phyloP scores from a whole-genome alignment of 805 yeast species.

The Starmerella ratchasimensis region DNA sequence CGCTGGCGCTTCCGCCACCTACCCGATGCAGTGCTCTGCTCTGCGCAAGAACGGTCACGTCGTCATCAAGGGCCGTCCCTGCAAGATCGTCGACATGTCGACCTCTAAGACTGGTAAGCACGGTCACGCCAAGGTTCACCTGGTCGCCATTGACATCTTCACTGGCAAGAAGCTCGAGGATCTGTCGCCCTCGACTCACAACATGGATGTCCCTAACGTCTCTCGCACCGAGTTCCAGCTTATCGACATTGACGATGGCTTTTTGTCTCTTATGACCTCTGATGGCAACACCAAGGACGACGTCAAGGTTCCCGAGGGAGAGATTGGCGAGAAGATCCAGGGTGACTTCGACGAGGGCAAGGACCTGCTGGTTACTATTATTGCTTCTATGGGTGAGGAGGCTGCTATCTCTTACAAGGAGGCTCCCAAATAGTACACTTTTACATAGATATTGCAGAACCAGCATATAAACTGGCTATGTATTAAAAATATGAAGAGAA shows the following conservation, averaged over 20 bases:
- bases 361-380: constrained; percentile 92
- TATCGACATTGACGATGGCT: constrained; percentile 96
- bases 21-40: constrained; percentile 99
- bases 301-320: constrained; percentile 96
- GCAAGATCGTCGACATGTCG: constrained; percentile 99
- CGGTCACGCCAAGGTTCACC: constrained; percentile 99
- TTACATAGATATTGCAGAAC: neutral
- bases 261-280: constrained; percentile 86
- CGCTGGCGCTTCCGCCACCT: constrained; percentile 97
- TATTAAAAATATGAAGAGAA: no score
- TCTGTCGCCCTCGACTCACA: constrained; percentile 99
- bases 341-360: constrained; percentile 94
- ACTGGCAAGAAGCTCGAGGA: constrained; percentile 99
- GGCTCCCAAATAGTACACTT: constrained; percentile 44
- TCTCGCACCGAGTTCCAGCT: constrained; percentile 88
- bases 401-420: constrained; percentile 98
- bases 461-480: no score
- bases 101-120: constrained; percentile 99
- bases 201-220: constrained; percentile 99
- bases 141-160: constrained; percentile 98
- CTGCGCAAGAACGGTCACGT: constrained; percentile 99
- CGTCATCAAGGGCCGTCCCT: constrained; percentile 97
- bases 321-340: constrained; percentile 86
- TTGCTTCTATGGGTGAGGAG: constrained; percentile 99
- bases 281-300: constrained; percentile 99